phyloP scores from a whole-genome alignment of 140 eudicot species.

The Cichorium intybus region DNA sequence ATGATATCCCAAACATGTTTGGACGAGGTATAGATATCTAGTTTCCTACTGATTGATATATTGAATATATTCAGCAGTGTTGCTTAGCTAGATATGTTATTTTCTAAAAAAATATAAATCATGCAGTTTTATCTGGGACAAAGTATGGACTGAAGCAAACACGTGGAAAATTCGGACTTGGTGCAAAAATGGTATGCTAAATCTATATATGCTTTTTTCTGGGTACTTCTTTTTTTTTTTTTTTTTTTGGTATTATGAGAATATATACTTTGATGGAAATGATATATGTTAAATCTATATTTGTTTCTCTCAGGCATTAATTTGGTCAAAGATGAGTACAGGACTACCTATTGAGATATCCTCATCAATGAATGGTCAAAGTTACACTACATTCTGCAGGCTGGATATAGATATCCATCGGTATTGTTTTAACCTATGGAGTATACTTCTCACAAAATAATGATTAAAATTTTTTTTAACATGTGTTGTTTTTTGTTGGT shows the following conservation, averaged over 20 bases:
- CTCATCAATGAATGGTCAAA: constrained; percentile 92
- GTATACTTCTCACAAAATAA: constrained; percentile 4
- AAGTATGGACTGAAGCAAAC: constrained; percentile 98
- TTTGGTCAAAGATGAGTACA: constrained; percentile 99
- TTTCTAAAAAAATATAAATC: constrained; percentile 7
- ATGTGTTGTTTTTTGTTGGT: constrained; percentile 2
- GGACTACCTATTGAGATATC: constrained; percentile 98
- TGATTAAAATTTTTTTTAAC: not conserved
- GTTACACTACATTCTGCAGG: constrained; percentile 77
- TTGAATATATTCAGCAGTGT: not conserved
- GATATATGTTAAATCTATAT: constrained; percentile 12
- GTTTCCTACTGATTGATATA: constrained; percentile 6
- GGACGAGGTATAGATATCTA: constrained; percentile 73
- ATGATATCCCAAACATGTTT: constrained; percentile 98
- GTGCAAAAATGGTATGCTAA: constrained; percentile 92
- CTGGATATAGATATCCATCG: constrained; percentile 91
- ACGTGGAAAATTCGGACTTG: constrained; percentile 96
- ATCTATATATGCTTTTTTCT: not conserved
- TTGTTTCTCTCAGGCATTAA: constrained; percentile 68
- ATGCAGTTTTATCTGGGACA: constrained; percentile 95
- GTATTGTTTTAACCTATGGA: constrained; percentile 37
- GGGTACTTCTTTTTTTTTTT: constrained; percentile 7
- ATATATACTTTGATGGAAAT: constrained; percentile 1
- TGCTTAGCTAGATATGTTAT: constrained; percentile 10
- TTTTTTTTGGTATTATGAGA: not conserved